Evolutionary conservation across 1,284 basidiomycete genomes (phyloP), one percentile per base, ranked within the genome.

Genomic region (Ceratobasidium sp.): DNA sequence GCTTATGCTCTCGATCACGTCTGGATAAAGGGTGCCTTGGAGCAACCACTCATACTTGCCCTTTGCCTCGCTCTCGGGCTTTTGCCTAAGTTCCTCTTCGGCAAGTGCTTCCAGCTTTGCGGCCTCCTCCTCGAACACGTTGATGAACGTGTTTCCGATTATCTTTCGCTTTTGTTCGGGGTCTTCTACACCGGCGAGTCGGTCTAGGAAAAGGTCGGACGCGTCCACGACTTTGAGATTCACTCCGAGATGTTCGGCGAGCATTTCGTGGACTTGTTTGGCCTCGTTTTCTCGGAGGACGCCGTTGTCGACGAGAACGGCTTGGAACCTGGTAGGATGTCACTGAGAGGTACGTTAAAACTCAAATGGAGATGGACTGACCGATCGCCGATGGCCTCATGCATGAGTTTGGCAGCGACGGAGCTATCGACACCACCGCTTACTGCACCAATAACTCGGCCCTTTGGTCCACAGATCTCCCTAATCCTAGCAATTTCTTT

Each of bases 231-330:
- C 95, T 12, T 95, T 97, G 77, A 99, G 90, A 86, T 98, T 99
- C 82, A 99, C 96, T 75, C 97, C 97, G 77, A 99, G 92, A 84
- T 99, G 92, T 83, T 93, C 91, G 86, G 94, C 95, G 63, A 99
- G 90, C 96, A 98, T 99, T 82, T 94, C 92, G 87, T 98, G 87
- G n/a, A 99, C 98, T 86, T 98, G 96, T 79, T 90, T 85, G 23
- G 94, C 97, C 85, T 99, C 98, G 85, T 98, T 93, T 82, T 94
- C 87, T 70, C 98, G 94, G 44, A 99, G 89, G 51, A 99, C 97
- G 81, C 98, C 98, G 84, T 99, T 99, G 87, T 99, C 98, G 72
- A 99, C 98, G 97, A 99, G 98, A 87, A 99, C 98, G 13, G 97
- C 98, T 84, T 98, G 98, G 90, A 99, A 99, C 80, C 96, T 96